Base-by-base conservation (phyloP, 2,329 filamentous ascomycete species). In the Apiospora koreana region DNA sequence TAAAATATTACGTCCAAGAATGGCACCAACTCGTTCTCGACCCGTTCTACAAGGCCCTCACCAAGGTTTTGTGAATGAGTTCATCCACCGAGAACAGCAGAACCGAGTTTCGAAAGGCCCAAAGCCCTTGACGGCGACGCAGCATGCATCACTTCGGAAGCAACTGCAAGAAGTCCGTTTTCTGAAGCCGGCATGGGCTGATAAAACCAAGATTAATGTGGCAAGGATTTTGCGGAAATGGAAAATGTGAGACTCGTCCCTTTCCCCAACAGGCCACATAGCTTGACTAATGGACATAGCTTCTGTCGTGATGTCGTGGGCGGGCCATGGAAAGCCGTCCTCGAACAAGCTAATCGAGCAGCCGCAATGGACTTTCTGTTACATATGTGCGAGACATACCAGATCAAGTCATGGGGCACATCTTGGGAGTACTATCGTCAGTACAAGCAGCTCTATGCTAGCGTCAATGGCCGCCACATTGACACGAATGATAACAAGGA, bases 141-240 rank as follows among this genome's bases (percentile, higher is more conserved):
- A 74, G 65, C 71, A 70, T 69, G 67, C 50, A 45, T 71, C 71
- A 38, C 72, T 75, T 65, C 71, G 71, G 67, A 67, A 73, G 65
- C 38, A 76, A 71, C 69, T 76, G 18, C 58, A 73, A 46, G 67
- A 64, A n/a, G 67, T 69, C 68, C 67, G 73, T 28, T 76, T 74
- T 65, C 69, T 75, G 48, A 69, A 65, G 58, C 73, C 70, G 65
- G 71, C 69, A 31, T 75, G 72, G 69, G 67, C 73, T 65, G 69
- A 74, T 41, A 54, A 65, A 42, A 76, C 74, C 6, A 75, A 76
- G 69, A 71, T 73, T 25, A 76, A 76, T 50, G 70, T 76, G 70
- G 58, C 68, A 41, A 65, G 72, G 38, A 70, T 75, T 38, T 68
- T 76, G 67, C 70, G 70, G 65, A 76, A 74, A 72, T 75, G 45